Percentiles rank a stretch among this genome's conserved stretches.
These are phyloP conservation scores for Dentipellis fragilis DNA, from an alignment of 768 basidiomycete genomes.

Conservation along the genomic window DNA sequence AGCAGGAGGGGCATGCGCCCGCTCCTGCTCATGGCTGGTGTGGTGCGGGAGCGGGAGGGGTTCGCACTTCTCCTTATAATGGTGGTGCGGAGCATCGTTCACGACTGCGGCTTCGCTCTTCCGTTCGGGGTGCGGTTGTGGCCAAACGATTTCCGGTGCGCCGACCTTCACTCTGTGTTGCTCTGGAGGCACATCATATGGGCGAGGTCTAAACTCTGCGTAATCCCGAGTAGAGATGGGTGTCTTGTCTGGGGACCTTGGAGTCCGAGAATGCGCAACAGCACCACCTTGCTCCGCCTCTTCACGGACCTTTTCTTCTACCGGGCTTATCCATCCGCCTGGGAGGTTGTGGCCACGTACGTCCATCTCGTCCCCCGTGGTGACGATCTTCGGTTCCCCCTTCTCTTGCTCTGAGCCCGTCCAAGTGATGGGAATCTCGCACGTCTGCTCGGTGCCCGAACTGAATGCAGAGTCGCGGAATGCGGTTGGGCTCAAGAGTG, in stretches of 20 bases:
- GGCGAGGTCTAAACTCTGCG: neutral
- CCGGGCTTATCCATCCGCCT: neutral
- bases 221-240: neutral
- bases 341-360: neutral
- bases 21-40: neutral
- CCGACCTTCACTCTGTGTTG: conserved; percentile 32
- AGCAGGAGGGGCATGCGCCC: conserved; percentile 11
- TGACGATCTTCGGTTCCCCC: too few relatives aligned
- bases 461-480: conserved; percentile 65
- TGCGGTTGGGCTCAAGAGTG: conserved; percentile 44
- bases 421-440: conserved; percentile 53
- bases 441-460: conserved; percentile 31
- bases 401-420: conserved; percentile 34
- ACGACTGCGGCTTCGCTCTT: conserved; percentile 60
- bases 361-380: neutral
- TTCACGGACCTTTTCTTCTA: neutral
- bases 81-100: conserved; percentile 30
- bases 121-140: conserved; percentile 25
- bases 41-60: neutral
- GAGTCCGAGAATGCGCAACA: neutral
- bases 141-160: conserved; percentile 40
- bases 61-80: neutral
- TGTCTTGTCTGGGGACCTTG: neutral
- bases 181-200: neutral
- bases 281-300: neutral